Base-by-base conservation (phyloP, 371 early-diverging fungal genomes). In the Lichtheimia corymbifera region DNA sequence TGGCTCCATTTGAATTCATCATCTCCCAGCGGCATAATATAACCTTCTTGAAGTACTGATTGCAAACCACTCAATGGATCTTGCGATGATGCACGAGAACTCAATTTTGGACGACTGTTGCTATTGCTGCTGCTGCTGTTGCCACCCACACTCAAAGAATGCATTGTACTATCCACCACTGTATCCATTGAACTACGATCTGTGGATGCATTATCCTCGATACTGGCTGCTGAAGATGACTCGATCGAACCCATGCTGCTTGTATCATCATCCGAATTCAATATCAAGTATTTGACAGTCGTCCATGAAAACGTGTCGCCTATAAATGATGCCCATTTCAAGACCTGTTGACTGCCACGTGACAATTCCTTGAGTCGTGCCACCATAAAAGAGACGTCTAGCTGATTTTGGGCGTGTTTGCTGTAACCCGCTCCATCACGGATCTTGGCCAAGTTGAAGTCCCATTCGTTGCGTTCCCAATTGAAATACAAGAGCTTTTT, bases 401-500 rank as follows among this genome's bases (percentile, higher is more conserved):
- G 27, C 9, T 71, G 45, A 12, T 15, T 14, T 14, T 45, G 25
- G 5, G 53, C 53, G 5, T 53, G 30, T n/a, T 53, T 15, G 24
- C 30, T 53, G 15, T 24, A 28, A 4, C 30, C 28, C 15, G 53
- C 20, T 14, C 30, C 53, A 4, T 59, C 52, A 18, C 70, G 65
- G n/a, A 79, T 72, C 24, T 71, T 74, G 2, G 50, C 27, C 5
- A 76, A 24, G 35, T 76, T 73, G 50, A 70, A 79, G 22, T 73
- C 76, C 79, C 79, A 79, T 59, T 73, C 64, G 25, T 79, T 79
- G 28, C 71, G 64, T 25, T 75, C 73, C 79, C 79, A 79, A 44
- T 75, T 70, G 54, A 79, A 79, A 49, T 72, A 79, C 5, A 79
- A 76, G 4, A 76, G 49, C 35, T 68, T 71, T 49, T 79, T 76